phyloP scores from a whole-genome alignment of 2,329 filamentous ascomycete genomes.

The Drechslera avenae region DNA sequence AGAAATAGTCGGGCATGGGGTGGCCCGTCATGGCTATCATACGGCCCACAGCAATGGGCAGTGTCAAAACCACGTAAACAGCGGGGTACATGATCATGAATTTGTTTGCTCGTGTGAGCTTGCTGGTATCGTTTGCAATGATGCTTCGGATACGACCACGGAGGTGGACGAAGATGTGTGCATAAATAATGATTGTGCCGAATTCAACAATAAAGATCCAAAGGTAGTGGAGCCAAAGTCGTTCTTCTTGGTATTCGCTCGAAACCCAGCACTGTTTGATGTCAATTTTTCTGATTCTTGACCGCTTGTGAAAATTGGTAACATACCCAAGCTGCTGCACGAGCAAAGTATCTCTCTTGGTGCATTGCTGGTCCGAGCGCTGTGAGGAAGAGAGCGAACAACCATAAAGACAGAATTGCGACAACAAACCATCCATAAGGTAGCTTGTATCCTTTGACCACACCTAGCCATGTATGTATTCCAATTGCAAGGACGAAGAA shows the following conservation, averaged over 20 bases:
- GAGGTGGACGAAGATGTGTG: slow-evolving; percentile 56
- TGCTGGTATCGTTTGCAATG: slow-evolving; percentile 41
- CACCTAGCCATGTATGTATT: slow-evolving; percentile 58
- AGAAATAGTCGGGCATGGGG: slow-evolving; percentile 59
- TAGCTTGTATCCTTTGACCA: slow-evolving; percentile 55
- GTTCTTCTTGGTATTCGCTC: slow-evolving; percentile 49
- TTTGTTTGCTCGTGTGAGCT: slow-evolving; percentile 51
- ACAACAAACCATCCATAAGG: slow-evolving; percentile 53
- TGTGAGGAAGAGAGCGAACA: slow-evolving; percentile 53
- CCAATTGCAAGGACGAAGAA: slow-evolving; percentile 61
- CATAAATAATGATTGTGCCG: slow-evolving; percentile 56
- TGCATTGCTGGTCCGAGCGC: slow-evolving; percentile 54
- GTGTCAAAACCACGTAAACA: slow-evolving; percentile 69
- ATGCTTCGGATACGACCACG: slow-evolving; percentile 51
- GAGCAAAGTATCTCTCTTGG: slow-evolving; percentile 52
- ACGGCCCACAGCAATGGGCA: slow-evolving; percentile 61
- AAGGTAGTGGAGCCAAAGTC: slow-evolving; percentile 59
- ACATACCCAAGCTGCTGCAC: slow-evolving; percentile 54
- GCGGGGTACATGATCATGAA: slow-evolving; percentile 68
- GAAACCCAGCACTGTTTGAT: slow-evolving; percentile 56
- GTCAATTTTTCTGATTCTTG: background rate
- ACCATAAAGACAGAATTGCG: slow-evolving; percentile 54
- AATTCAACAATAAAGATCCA: slow-evolving; percentile 62
- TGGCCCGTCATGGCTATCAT: slow-evolving; percentile 48
- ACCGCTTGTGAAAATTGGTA: background rate